phyloP scores from a whole-genome alignment of 805 yeast genomes.

The Starmerella powellii region DNA sequence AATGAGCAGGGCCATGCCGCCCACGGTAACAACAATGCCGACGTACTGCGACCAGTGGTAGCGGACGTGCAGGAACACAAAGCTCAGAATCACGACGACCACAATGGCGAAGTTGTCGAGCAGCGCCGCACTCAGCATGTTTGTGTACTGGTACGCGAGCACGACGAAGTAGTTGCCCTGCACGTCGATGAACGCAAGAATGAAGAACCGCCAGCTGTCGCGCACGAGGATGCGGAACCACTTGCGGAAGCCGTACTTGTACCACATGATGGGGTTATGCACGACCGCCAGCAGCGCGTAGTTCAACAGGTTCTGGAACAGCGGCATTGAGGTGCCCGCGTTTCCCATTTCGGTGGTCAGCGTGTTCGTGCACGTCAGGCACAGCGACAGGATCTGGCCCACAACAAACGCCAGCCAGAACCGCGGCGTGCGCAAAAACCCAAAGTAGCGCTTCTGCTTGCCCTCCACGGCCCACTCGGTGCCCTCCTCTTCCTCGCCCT shows the following conservation, averaged over 20 bases:
- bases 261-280: conserved; percentile 33
- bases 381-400: conserved; percentile 34
- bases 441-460: conserved; percentile 20
- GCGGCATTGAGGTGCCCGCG: conserved; percentile 34
- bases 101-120: conserved; percentile 38
- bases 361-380: conserved; percentile 35
- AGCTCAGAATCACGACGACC: conserved; percentile 34
- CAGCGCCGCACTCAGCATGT: conserved; percentile 34
- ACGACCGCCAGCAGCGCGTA: conserved; percentile 31
- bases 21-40: conserved; percentile 34
- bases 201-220: conserved; percentile 36
- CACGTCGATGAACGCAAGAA: conserved; percentile 36
- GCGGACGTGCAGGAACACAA: conserved; percentile 33
- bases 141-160: conserved; percentile 36
- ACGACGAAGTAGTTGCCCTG: conserved; percentile 39
- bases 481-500: not conserved
- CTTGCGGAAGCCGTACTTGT: conserved; percentile 31
- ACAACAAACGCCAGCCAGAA: conserved; percentile 34
- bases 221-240: conserved; percentile 26
- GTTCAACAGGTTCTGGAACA: conserved; percentile 35
- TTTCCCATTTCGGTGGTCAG: conserved; percentile 33
- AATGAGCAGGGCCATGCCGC: conserved; percentile 34
- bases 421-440: conserved; percentile 27
- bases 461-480: conserved; percentile 15
- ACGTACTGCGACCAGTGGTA: conserved; percentile 37